phyloP scores from a whole-genome alignment of 345 rosid species.

The Hibiscus mutabilis region DNA sequence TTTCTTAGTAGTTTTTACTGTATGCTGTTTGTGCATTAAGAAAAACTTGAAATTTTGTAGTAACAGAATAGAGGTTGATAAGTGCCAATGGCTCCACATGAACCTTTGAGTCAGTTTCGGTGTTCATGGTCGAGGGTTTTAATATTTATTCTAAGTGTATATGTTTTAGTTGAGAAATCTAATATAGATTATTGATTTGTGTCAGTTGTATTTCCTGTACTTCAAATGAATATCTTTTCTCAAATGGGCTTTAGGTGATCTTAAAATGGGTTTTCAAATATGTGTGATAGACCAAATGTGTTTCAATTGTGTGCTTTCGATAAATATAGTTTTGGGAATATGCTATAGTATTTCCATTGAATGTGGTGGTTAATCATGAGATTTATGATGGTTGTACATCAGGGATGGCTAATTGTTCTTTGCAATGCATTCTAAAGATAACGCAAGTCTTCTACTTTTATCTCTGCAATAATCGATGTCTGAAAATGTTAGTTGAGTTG shows the following conservation, averaged over 20 bases:
- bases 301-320: neutral
- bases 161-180: slow-evolving; percentile 4
- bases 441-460: neutral
- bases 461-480: neutral
- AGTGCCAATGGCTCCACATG: neutral
- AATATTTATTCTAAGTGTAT: neutral
- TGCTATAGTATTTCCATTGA: neutral
- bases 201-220: neutral
- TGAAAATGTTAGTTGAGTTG: neutral
- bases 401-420: neutral
- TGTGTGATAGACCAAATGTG: neutral
- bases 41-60: neutral
- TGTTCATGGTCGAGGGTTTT: neutral
- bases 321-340: neutral
- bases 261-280: neutral
- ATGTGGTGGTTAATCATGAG: neutral
- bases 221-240: neutral
- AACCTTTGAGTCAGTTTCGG: neutral
- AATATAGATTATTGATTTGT: neutral
- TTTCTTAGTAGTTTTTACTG: neutral
- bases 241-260: neutral
- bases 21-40: neutral
- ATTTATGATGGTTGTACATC: neutral
- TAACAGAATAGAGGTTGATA: neutral
- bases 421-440: neutral